Conservation (phyloP, 148 eudicot genomes). For the Polygonum maritimum region DNA sequence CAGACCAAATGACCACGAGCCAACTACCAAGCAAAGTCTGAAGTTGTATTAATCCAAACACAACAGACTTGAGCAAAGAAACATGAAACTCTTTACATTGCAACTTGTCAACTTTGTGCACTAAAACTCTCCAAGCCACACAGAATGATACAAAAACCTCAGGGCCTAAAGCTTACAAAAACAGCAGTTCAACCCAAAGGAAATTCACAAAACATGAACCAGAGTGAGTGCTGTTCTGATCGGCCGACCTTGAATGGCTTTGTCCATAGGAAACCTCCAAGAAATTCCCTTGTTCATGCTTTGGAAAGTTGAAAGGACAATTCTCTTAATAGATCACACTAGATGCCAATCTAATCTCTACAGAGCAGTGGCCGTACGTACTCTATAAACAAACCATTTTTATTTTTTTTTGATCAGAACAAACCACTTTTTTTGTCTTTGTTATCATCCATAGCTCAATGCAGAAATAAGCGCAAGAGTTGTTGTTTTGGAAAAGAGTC, state of each 20-base stretch:
- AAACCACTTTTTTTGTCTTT: background rate
- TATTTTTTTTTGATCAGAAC: background rate
- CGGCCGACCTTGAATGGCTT: background rate
- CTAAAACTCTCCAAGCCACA: too few species aligned
- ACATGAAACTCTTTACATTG: too few species aligned
- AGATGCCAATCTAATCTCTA: background rate
- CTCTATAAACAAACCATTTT: too few species aligned
- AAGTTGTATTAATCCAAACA: too few species aligned
- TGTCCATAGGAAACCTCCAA: background rate
- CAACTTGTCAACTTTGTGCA: too few species aligned
- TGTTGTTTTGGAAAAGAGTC: background rate
- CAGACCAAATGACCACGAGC: too few species aligned
- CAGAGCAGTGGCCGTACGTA: background rate
- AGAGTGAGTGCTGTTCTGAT: background rate
- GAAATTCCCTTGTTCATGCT: background rate
- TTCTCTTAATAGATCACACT: background rate
- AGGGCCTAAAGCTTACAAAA: background rate
- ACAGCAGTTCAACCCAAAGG: background rate
- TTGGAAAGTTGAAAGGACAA: background rate
- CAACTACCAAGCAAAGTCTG: too few species aligned
- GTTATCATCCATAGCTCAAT: background rate
- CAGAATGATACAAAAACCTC: background rate
- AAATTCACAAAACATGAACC: background rate
- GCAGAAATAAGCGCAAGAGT: slow-evolving; percentile 1
- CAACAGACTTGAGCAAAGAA: too few species aligned